These are phyloP conservation scores for Monilinia fructigena DNA, from an alignment of 2,329 filamentous ascomycete species.

Conservation along the genomic window DNA sequence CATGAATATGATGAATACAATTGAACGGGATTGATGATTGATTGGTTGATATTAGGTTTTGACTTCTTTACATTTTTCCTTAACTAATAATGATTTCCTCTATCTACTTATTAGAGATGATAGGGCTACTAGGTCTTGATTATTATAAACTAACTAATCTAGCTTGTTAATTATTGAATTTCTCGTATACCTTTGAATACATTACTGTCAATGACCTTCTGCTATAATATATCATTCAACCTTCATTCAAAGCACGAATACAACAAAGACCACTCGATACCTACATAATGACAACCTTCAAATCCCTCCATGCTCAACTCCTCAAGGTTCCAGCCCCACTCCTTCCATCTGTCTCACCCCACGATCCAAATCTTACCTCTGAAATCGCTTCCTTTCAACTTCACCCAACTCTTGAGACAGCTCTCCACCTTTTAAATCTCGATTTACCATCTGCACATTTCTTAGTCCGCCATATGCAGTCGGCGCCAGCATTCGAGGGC, in stretches of 20 bases:
- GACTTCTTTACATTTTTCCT: no score
- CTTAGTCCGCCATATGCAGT: slow-evolving; percentile 52
- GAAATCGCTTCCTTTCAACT: slow-evolving; percentile 41
- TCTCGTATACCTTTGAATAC: neutral
- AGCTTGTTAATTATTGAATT: neutral
- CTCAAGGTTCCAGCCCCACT: slow-evolving; percentile 30
- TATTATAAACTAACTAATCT: neutral
- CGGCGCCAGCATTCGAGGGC: slow-evolving; percentile 48
- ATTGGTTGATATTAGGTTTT: no score
- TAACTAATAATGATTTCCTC: neutral
- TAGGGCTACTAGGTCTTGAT: neutral
- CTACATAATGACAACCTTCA: slow-evolving; percentile 14
- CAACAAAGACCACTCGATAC: neutral
- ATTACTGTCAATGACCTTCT: neutral
- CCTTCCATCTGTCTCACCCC: slow-evolving; percentile 32
- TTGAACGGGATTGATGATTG: no score
- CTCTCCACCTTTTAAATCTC: slow-evolving; percentile 51
- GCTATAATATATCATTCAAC: neutral
- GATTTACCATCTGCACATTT: slow-evolving; percentile 53
- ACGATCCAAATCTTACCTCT: slow-evolving; percentile 29
- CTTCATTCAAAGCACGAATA: neutral
- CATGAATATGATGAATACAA: no score
- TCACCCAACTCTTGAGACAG: slow-evolving; percentile 50
- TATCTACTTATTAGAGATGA: neutral
- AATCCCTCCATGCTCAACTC: slow-evolving; percentile 14